phyloP scores from a whole-genome alignment of 129 eudicot species.

The Oenanthe sinensis region DNA sequence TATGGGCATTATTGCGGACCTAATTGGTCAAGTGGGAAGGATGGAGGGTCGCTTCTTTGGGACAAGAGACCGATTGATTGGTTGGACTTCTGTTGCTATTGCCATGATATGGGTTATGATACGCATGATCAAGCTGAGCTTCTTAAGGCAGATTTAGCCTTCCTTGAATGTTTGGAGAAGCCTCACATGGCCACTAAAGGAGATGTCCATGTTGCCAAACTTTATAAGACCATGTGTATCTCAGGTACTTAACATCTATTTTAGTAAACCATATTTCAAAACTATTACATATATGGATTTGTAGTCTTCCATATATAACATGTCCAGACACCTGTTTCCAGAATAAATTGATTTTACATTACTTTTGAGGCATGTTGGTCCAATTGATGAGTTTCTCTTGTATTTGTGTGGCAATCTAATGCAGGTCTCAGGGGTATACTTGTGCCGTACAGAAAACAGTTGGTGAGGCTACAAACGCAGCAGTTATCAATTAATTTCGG shows the following conservation, averaged over 20 bases:
- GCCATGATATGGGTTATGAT: conserved; percentile 97
- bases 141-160: conserved; percentile 83
- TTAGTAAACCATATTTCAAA: not conserved
- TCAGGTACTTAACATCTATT: conserved; percentile 41
- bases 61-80: conserved; percentile 92
- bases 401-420: conserved; percentile 3
- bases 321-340: not conserved
- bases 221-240: conserved; percentile 77
- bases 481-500: conserved; percentile 42
- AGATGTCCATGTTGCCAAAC: conserved; percentile 57
- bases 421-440: conserved; percentile 72
- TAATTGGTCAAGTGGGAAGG: conserved; percentile 98
- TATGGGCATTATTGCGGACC: conserved; percentile 98
- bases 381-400: not conserved
- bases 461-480: conserved; percentile 58
- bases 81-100: conserved; percentile 95
- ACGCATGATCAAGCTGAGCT: conserved; percentile 89
- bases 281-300: not conserved
- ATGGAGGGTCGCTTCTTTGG: conserved; percentile 82
- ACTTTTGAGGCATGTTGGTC: not conserved
- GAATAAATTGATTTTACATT: not conserved
- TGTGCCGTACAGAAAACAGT: conserved; percentile 76
- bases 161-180: conserved; percentile 90
- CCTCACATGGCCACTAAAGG: conserved; percentile 67
- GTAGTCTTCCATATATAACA: not conserved